These are phyloP conservation scores for Artemisia argyi DNA, from an alignment of 129 eudicot genomes.

Conservation along the genomic window DNA sequence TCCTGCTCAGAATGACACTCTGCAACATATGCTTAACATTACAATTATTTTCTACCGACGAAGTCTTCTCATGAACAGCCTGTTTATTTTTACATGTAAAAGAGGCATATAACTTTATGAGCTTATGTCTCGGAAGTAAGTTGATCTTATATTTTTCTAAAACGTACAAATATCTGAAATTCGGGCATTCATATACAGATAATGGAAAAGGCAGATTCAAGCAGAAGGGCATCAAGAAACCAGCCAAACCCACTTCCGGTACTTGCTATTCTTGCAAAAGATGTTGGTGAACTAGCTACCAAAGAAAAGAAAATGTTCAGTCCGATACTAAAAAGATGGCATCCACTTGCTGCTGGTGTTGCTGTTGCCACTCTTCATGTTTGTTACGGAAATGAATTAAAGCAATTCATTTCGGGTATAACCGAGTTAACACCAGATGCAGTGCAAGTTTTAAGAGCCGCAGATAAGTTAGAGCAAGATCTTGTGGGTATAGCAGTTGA, in stretches of 20 bases:
- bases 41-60: too few relatives aligned
- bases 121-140: background rate
- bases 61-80: too few relatives aligned
- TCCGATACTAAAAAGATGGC: slow-evolving; percentile 90
- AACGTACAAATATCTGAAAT: background rate
- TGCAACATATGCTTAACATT: too few relatives aligned
- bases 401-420: slow-evolving; percentile 87
- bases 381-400: slow-evolving; percentile 92
- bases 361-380: slow-evolving; percentile 97
- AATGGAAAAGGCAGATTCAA: slow-evolving; percentile 99
- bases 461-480: slow-evolving; percentile 93
- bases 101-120: too few relatives aligned
- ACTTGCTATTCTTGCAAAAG: slow-evolving; percentile 94
- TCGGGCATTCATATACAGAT: slow-evolving; percentile 44
- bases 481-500: slow-evolving; percentile 93
- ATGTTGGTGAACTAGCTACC: slow-evolving; percentile 84
- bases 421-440: slow-evolving; percentile 95
- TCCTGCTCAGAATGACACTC: too few relatives aligned
- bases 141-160: background rate
- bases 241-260: slow-evolving; percentile 93
- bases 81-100: too few relatives aligned
- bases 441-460: slow-evolving; percentile 86
- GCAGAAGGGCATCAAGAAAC: slow-evolving; percentile 93
- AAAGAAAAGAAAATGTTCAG: slow-evolving; percentile 81
- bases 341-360: slow-evolving; percentile 96